Conservation (phyloP, 306 rosid genomes). For the Biancaea sappan region DNA sequence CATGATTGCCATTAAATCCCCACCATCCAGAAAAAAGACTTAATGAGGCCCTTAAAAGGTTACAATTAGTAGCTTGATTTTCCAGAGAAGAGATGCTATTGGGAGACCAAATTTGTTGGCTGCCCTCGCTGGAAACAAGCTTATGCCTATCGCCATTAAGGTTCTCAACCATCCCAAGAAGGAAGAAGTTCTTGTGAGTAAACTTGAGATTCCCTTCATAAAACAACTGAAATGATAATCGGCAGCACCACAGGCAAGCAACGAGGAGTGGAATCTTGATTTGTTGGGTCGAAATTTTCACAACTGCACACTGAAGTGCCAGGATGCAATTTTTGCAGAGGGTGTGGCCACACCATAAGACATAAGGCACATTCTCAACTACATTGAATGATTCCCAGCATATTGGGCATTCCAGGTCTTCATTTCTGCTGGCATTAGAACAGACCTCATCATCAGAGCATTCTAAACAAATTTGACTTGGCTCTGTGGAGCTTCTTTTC, state of each 20-base stretch:
- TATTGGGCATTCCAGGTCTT: slow-evolving; percentile 83
- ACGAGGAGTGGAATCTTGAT: slow-evolving; percentile 64
- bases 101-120: slow-evolving; percentile 50
- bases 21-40: slow-evolving; percentile 37
- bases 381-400: slow-evolving; percentile 90
- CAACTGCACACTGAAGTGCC: slow-evolving; percentile 79
- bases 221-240: slow-evolving; percentile 62
- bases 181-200: slow-evolving; percentile 83
- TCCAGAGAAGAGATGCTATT: slow-evolving; percentile 41
- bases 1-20: slow-evolving; percentile 41
- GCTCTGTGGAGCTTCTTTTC: slow-evolving; percentile 56
- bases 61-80: slow-evolving; percentile 47
- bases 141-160: slow-evolving; percentile 71
- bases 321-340: slow-evolving; percentile 82
- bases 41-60: slow-evolving; percentile 50
- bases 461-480: slow-evolving; percentile 50
- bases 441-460: slow-evolving; percentile 82
- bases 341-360: slow-evolving; percentile 92
- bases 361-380: slow-evolving; percentile 91
- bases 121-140: slow-evolving; percentile 44
- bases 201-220: slow-evolving; percentile 70
- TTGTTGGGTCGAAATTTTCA: slow-evolving; percentile 68
- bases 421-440: slow-evolving; percentile 74
- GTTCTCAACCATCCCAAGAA: slow-evolving; percentile 93
- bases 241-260: slow-evolving; percentile 89